Evolutionary conservation across 129 eudicot species (phyloP), one percentile per base, ranked within the genome.

Genomic region (Escallonia herrerae): DNA sequence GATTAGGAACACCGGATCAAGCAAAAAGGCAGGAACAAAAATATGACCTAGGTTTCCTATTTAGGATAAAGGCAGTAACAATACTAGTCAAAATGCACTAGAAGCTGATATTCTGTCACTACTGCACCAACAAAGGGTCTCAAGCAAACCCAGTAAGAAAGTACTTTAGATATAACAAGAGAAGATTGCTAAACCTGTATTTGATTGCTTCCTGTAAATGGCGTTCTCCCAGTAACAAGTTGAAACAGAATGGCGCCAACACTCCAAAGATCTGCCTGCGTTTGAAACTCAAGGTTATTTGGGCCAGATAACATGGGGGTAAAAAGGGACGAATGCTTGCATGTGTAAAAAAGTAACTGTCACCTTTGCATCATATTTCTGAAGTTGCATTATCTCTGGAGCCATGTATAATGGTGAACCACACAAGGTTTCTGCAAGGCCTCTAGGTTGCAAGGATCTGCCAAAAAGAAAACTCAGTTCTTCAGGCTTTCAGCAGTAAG

Each of bases 251-350:
- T 93, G 67, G 95, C 86, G 49, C 98, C 98, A 57, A 93, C 96
- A 77, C 98, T 93, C 98, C 98, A 93, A 59, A 93, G 83, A 85
- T 93, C 98, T 81, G 98, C 98, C 98, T 93, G 98, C 64, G 72
- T 79, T 72, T 50, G 71, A 58, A 72, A 59, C 65, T 67, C 50
- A 72, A 62, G 33, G 64, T 87, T 78, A 82, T 56, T 44, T 58
- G 6, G 15, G 57, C 57, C 51, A 37, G 58, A 39, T 61, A 11
- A 15, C 42, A 52, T 38, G 41, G 51, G 43, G 58, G 51, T 33
- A 40, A 40, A 15, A 44, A 54, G 42, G 48, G 54, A 11, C 7
- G 39, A 39, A 49, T 47, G 56, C 37, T 8, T 60, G 65, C 5
- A 67, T 13, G 68, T 15, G 39, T 57, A 22, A 0, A 22, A 58